Evolutionary conservation across 345 rosid species (phyloP).

Genomic region (Citrus reticulata): DNA sequence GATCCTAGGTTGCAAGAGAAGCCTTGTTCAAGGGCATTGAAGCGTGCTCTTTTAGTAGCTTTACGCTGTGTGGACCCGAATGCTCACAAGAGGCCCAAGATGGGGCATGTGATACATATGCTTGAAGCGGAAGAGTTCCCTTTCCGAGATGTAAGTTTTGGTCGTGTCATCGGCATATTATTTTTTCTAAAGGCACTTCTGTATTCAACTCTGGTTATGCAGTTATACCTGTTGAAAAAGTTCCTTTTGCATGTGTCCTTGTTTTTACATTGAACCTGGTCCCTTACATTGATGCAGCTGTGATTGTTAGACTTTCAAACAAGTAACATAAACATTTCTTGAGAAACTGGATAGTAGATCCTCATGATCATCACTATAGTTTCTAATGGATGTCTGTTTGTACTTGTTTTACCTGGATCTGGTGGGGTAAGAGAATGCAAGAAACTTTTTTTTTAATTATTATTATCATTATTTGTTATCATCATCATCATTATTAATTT

Average conservation of each 20-base stretch:
- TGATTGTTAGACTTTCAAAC: background rate
- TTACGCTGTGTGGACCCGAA: conserved; percentile 92
- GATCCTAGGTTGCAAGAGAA: conserved; percentile 75
- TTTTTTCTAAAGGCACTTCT: background rate
- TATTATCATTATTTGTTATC: too few relatives aligned
- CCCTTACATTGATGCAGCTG: background rate
- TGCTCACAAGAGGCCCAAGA: conserved; percentile 91
- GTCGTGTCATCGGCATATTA: background rate
- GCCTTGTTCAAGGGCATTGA: conserved; percentile 79
- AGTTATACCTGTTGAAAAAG: background rate
- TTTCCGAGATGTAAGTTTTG: conserved; percentile 57
- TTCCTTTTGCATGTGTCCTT: background rate
- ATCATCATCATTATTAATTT: too few relatives aligned
- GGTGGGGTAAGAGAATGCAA: background rate
- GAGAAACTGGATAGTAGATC: background rate
- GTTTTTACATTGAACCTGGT: background rate
- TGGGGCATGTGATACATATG: conserved; percentile 97
- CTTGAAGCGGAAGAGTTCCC: conserved; percentile 94
- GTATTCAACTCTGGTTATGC: background rate
- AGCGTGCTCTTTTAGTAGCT: conserved; percentile 89
- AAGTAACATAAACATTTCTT: background rate
- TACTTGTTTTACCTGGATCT: background rate
- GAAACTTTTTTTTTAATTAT: background rate
- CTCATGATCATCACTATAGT: background rate
- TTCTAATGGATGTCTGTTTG: background rate